phyloP scores from a whole-genome alignment of 768 basidiomycete species.

The Suillus discolor region DNA sequence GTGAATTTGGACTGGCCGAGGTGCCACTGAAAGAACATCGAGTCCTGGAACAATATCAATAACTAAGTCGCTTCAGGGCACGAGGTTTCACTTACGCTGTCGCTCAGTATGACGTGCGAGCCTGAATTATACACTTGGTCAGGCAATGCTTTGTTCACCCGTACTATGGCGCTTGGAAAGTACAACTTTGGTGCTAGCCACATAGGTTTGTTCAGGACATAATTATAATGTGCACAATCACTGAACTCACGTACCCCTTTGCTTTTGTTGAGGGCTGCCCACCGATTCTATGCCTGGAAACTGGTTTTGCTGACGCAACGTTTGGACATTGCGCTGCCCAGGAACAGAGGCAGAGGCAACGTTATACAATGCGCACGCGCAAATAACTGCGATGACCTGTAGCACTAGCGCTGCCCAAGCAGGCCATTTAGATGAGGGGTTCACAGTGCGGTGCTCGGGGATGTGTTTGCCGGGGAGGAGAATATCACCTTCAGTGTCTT shows the following conservation, averaged over 20 bases:
- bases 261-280: not conserved
- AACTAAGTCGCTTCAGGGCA: not conserved
- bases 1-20: slow-evolving; percentile 14
- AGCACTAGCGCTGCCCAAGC: not conserved
- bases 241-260: not conserved
- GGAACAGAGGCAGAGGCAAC: not conserved
- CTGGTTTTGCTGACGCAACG: not conserved
- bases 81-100: not conserved
- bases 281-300: not conserved
- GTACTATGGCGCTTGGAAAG: slow-evolving; percentile 4
- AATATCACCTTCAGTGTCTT: not conserved
- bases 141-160: slow-evolving; percentile 8
- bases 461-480: not conserved
- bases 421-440: not conserved
- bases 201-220: no score
- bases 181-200: not conserved
- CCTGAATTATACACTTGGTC: slow-evolving; percentile 4
- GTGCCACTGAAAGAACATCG: slow-evolving; percentile 27
- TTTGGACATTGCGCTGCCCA: not conserved
- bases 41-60: slow-evolving; percentile 18
- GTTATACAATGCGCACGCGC: not conserved
- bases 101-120: slow-evolving; percentile 5
- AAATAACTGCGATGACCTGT: not conserved
- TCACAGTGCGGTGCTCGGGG: not conserved
- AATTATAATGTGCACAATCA: no score